Percentiles rank a stretch among this genome's conserved stretches.
These are phyloP conservation scores for Fusarium sp. DNA, from an alignment of 2,329 filamentous ascomycete species.

Conservation along the genomic window DNA sequence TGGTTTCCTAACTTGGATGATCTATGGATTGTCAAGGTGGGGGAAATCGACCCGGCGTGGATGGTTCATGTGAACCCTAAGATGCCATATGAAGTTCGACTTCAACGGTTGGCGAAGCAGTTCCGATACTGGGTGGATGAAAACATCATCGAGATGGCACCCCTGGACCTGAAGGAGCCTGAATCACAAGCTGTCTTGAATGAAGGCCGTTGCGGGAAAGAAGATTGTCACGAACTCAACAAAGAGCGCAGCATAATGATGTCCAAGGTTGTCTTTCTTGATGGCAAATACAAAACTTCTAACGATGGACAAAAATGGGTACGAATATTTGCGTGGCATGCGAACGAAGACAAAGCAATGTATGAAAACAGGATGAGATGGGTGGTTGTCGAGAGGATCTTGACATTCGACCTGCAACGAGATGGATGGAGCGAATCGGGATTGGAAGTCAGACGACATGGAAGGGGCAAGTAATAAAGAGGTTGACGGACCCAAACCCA, in stretches of 20 bases:
- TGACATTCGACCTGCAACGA: constrained; percentile 56
- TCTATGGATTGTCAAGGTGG: constrained; percentile 57
- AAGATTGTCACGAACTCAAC: constrained; percentile 55
- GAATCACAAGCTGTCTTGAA: constrained; percentile 53
- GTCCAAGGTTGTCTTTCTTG: constrained; percentile 56
- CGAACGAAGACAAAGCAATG: constrained; percentile 46
- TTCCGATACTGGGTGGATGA: constrained; percentile 58
- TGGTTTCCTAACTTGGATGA: constrained; percentile 57
- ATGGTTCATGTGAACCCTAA: constrained; percentile 52
- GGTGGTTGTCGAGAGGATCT: constrained; percentile 55
- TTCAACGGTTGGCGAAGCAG: constrained; percentile 53
- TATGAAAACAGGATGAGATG: constrained; percentile 55
- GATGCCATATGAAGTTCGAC: constrained; percentile 49
- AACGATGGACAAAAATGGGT: constrained; percentile 50
- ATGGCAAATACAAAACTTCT: constrained; percentile 51
- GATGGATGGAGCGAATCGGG: constrained; percentile 51
- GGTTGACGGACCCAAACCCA: not conserved
- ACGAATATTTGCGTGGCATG: constrained; percentile 53
- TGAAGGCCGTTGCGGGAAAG: constrained; percentile 54
- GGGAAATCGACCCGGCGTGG: constrained; percentile 55
- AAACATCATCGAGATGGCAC: constrained; percentile 55
- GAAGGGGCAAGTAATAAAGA: constrained; percentile 18
- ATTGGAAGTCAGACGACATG: constrained; percentile 40
- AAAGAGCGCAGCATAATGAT: constrained; percentile 54
- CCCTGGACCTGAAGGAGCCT: constrained; percentile 53